phyloP scores from a whole-genome alignment of 768 basidiomycete species.

The Xerocomus brunneocitrinus region DNA sequence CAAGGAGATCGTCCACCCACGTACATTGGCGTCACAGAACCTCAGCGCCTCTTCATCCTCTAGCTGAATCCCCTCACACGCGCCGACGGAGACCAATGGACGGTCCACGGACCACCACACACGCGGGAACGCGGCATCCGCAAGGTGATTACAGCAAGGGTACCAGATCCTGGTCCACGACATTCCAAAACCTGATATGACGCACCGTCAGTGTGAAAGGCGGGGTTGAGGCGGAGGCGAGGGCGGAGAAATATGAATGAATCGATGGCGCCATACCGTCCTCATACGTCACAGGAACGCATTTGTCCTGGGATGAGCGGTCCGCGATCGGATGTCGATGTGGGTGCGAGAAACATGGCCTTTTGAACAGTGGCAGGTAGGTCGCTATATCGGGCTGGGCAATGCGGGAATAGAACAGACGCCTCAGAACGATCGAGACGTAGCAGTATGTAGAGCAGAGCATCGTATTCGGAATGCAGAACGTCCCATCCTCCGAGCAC shows the following conservation, averaged over 20 bases:
- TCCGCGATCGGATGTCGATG: slow-evolving; percentile 17
- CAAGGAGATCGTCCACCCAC: too few species aligned
- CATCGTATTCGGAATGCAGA: neutral
- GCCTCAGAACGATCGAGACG: neutral
- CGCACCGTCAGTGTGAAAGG: slow-evolving; percentile 8
- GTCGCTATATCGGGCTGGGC: neutral
- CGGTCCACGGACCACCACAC: neutral
- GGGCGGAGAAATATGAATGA: slow-evolving; percentile 15
- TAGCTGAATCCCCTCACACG: neutral
- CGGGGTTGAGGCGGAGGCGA: slow-evolving; percentile 29
- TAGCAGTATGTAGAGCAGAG: neutral
- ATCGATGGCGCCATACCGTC: slow-evolving; percentile 1
- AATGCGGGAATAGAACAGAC: neutral
- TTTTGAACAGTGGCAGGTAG: neutral
- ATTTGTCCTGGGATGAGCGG: slow-evolving; percentile 1
- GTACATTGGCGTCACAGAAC: too few species aligned
- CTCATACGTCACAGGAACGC: slow-evolving; percentile 30
- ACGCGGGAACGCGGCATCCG: slow-evolving; percentile 21
- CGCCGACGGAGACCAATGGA: neutral
- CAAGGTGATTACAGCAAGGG: slow-evolving; percentile 27
- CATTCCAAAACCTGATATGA: neutral
- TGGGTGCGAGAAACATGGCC: slow-evolving; percentile 8
- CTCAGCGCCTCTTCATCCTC: neutral
- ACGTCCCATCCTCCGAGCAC: neutral
- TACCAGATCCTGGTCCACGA: neutral